Base-by-base conservation (phyloP, 148 eudicot species). In the Amaranthus cruentus region DNA sequence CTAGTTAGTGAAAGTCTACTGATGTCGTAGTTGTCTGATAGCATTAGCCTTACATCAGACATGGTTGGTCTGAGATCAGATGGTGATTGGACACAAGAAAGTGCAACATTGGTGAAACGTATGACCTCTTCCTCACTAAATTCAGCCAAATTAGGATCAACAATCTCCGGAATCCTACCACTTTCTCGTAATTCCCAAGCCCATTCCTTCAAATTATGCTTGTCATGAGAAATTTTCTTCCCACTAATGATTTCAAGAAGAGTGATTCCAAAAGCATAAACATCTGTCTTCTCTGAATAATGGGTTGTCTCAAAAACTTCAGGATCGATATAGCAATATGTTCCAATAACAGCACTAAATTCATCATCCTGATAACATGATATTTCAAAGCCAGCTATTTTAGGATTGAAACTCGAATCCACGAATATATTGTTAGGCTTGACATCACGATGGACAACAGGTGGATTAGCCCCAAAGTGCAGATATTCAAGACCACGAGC, bases 401-500 rank as follows among this genome's bases (percentile, higher is more conserved):
- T 89, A 13, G 93, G 85, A 58, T 69, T 75, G 75, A 87, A 84
- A 70, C 77, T 76, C 14, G 42, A 75, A 68, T 89, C 93, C 59
- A 89, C 86, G 68, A 89, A 83, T 72, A 89, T 75, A 55, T 85
- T 87, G 72, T 85, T 77, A 52, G 90, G 84, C 78, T 87, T 89
- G 73, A 89, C 86, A 78, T 89, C 89, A 55, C 93, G 78, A 76
- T 85, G 93, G 43, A 87, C 86, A 79, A 89, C 80, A 44, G 28
- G 77, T 3, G 87, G 90, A 50, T 62, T 77, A 0, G 82, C 77
- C 75, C 81, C 89, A 61, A 84, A 85, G 69, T 89, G 93, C 68
- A 89, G 93, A 80, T 81, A 87, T 46, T 70, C 86, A 63, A 89
- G 83, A 66, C 90, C 93, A 47, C 77, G 62, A 70, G 89, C 93